A percentile compares a stretch with the other conserved stretches of the same genome.
Conservation (phyloP, 2,329 filamentous ascomycete genomes). For the Fusarium duplospermum region DNA sequence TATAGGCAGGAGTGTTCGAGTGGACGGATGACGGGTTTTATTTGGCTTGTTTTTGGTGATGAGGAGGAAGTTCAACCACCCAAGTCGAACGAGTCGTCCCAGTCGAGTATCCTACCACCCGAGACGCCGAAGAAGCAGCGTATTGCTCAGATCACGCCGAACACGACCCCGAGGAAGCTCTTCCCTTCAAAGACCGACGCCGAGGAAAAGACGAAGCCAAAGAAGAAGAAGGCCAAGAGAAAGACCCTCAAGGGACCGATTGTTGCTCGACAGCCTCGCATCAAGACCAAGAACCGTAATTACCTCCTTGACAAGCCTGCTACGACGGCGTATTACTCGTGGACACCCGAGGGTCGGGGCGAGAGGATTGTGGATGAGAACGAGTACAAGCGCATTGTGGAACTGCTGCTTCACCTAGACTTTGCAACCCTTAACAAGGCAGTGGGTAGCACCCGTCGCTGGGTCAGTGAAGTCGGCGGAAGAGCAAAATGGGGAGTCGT, state of each 20-base stretch:
- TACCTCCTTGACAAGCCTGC: constrained; percentile 62
- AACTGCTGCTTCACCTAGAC: constrained; percentile 78
- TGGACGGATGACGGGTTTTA: constrained; percentile 90
- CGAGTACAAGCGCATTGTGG: constrained; percentile 74
- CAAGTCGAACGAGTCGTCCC: constrained; percentile 34
- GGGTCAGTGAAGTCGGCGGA: constrained; percentile 74
- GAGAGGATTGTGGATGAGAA: constrained; percentile 71
- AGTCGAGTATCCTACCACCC: constrained; percentile 36
- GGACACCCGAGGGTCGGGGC: constrained; percentile 72
- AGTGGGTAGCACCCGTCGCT: constrained; percentile 73
- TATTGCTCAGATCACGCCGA: constrained; percentile 43
- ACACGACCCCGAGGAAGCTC: constrained; percentile 49
- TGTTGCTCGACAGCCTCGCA: constrained; percentile 69
- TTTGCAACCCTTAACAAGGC: constrained; percentile 76
- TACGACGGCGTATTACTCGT: constrained; percentile 72
- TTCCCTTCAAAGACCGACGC: constrained; percentile 42
- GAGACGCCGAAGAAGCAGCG: constrained; percentile 51
- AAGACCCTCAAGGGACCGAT: constrained; percentile 70
- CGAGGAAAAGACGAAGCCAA: constrained; percentile 21
- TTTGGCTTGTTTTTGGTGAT: constrained; percentile 89
- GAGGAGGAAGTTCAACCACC: constrained; percentile 27
- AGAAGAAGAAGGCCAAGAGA: constrained; percentile 53
- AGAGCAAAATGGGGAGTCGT: constrained; percentile 64
- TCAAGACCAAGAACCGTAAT: constrained; percentile 69
- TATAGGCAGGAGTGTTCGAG: constrained; percentile 96